Conservation (phyloP, 2,329 filamentous ascomycete genomes). For the Microcyclospora pomicola region DNA sequence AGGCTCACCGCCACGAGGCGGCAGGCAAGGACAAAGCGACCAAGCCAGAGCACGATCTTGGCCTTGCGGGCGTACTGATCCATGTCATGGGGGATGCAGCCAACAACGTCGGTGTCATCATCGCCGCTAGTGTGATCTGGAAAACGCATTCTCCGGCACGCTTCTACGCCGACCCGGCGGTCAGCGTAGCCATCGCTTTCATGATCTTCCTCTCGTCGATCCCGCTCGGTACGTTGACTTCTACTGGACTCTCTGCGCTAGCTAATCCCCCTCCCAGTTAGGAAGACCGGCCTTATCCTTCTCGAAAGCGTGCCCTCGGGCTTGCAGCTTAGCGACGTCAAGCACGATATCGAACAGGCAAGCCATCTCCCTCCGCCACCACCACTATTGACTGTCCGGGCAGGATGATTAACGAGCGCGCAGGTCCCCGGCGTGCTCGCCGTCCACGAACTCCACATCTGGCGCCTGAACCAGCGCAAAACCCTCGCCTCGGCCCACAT, state of each 20-base stretch:
- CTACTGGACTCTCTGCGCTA: no score
- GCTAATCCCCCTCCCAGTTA: no score
- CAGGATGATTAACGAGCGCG: constrained; percentile 12
- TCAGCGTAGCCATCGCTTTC: constrained; percentile 55
- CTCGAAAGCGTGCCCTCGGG: constrained; percentile 51
- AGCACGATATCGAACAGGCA: constrained; percentile 47
- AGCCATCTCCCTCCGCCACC: no score
- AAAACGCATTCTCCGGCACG: constrained; percentile 44
- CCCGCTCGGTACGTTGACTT: constrained; percentile 36
- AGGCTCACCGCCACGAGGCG: constrained; percentile 2
- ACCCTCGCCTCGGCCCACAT: constrained; percentile 57
- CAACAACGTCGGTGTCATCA: constrained; percentile 64
- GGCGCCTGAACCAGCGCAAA: constrained; percentile 58
- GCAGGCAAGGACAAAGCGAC: background rate
- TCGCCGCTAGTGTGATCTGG: constrained; percentile 50
- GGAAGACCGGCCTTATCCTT: constrained; percentile 45
- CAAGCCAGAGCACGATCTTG: constrained; percentile 46
- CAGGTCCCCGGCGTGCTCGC: constrained; percentile 46
- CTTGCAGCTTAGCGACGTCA: constrained; percentile 48
- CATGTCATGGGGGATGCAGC: constrained; percentile 60
- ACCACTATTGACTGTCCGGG: no score
- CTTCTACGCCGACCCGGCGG: constrained; percentile 59
- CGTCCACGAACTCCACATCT: constrained; percentile 61
- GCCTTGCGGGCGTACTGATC: constrained; percentile 55
- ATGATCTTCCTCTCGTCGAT: constrained; percentile 55